Base-by-base conservation (phyloP, 331 rosid species). In the Rhamnella rubrinervis region DNA sequence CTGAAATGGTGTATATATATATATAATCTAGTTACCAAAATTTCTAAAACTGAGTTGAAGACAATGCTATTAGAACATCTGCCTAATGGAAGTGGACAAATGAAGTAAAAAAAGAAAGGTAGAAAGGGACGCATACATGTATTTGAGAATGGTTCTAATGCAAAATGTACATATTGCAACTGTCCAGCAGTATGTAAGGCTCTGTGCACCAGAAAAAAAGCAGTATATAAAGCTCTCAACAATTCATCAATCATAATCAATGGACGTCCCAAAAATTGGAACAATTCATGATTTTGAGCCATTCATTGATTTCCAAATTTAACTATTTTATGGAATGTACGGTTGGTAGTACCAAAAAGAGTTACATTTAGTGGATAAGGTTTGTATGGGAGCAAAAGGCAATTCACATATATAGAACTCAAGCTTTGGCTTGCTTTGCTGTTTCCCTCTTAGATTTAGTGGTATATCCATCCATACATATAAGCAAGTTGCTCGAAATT, bases 391-490 rank as follows among this genome's bases (percentile, higher is more conserved):
- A 63, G 37, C 3, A 44, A 56, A 51, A 19, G n/a, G 67, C n/a
- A 8, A 19, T 31, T 31, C 15, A 44, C 39, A 49, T 7, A 61
- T 59, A 68, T 44, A n/a, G 28, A 23, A 3, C 50, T 64, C 51
- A 15, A 61, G 62, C 70, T 64, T 55, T 65, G 41, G 52, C 49
- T 40, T 72, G 62, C 63, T 37, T 71, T 18, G 78, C 76, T 76
- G 79, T 76, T 57, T 76, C 69, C 79, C 78, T 67, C 72, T 61
- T 57, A 19, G 15, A n/a, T 39, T 68, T 20, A 68, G 39, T 40
- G 20, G 5, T 26, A 63, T 19, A 19, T 13, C 13, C 8, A 51
- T 65, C 59, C 71, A 31, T 18, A 67, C 72, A 68, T 55, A 63
- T 40, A 15, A 19, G 51, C 70, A 71, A 66, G 65, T 71, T 77